Evolutionary conservation across 257 asterid species (phyloP).

Genomic region (Solanum chmielewskii): DNA sequence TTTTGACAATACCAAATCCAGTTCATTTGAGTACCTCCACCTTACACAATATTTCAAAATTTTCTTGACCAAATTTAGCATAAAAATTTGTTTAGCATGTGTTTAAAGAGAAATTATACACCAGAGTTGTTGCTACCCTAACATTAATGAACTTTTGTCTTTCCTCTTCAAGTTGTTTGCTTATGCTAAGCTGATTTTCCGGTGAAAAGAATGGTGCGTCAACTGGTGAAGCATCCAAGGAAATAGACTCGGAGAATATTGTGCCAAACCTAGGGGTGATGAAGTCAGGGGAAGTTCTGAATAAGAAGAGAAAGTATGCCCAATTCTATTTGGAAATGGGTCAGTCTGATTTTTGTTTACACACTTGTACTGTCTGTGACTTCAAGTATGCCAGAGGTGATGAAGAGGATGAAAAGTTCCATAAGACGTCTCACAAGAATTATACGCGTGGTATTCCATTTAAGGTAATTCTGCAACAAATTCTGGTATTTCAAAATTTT

Average conservation of each 20-base stretch:
- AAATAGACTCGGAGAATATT: slow-evolving; percentile 7
- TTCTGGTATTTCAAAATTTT: background rate
- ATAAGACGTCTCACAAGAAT: slow-evolving; percentile 60
- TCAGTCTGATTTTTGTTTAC: slow-evolving; percentile 60
- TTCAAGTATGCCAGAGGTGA: slow-evolving; percentile 63
- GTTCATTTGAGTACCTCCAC: background rate
- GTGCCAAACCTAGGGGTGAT: background rate
- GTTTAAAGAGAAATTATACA: background rate
- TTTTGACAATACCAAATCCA: background rate
- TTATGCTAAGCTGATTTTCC: background rate
- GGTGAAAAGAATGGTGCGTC: slow-evolving; percentile 10
- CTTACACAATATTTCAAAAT: background rate
- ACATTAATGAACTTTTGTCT: background rate
- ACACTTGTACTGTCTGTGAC: slow-evolving; percentile 48
- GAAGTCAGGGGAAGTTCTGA: slow-evolving; percentile 28
- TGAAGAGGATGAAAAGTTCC: slow-evolving; percentile 59
- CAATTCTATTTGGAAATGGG: slow-evolving; percentile 69
- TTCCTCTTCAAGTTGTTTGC: background rate
- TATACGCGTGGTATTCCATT: slow-evolving; percentile 63
- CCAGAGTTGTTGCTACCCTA: background rate
- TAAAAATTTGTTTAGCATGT: background rate
- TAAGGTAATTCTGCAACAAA: slow-evolving; percentile 27
- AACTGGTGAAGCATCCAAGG: slow-evolving; percentile 9
- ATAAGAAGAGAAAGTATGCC: slow-evolving; percentile 61
- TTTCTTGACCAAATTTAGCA: background rate